Evolutionary conservation across 208 protist species (phyloP).

Genomic region (Phytomonas sp.): DNA sequence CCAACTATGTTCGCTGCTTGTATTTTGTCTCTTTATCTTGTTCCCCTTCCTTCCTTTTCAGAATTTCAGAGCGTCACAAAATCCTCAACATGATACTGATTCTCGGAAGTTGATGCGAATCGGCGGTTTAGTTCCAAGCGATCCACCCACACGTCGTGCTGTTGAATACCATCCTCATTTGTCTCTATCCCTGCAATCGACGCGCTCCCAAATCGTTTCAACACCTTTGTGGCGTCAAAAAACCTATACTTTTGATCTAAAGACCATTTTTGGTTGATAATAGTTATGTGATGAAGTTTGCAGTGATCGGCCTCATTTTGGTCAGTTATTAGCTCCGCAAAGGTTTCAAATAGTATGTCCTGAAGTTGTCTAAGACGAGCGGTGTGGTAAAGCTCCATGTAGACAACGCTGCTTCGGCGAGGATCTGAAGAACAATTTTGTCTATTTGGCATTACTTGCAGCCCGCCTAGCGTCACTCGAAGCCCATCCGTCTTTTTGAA

Average conservation of each 20-base stretch:
- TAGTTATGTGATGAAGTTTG: constrained; percentile 58
- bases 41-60: neutral
- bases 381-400: constrained; percentile 57
- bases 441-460: constrained; percentile 41
- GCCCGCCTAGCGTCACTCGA: constrained; percentile 15
- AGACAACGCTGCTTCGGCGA: constrained; percentile 55
- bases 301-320: constrained; percentile 22
- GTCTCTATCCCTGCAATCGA: neutral
- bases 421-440: constrained; percentile 17
- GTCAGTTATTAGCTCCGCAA: constrained; percentile 48
- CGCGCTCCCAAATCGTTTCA: neutral
- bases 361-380: constrained; percentile 29
- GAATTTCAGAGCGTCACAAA: neutral
- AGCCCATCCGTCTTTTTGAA: neutral
- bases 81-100: neutral
- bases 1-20: neutral
- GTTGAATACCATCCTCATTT: constrained; percentile 2
- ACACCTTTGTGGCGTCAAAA: neutral
- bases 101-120: neutral
- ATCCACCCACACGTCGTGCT: constrained; percentile 7
- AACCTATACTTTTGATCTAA: neutral
- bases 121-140: constrained; percentile 24
- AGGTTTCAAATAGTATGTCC: constrained; percentile 32
- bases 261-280: constrained; percentile 79
- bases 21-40: neutral